Evolutionary conservation across 192 early-diverging fungal genomes (phyloP), one percentile per base, ranked within the genome.

Genomic region (Glomus cerebriforme): DNA sequence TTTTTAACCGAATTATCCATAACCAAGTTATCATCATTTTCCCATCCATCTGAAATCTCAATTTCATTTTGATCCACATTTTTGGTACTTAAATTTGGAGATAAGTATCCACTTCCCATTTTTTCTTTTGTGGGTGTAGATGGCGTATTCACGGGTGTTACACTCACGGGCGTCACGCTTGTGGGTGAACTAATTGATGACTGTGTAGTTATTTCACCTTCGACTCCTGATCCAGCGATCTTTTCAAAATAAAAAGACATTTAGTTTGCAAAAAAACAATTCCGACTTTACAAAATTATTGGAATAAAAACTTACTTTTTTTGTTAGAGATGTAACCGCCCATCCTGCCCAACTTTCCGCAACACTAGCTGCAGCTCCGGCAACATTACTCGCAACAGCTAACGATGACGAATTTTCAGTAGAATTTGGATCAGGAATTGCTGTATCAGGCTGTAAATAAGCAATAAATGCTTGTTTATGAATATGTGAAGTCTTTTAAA

Each of bases 341-440:
- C 96, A 96, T 7, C 92, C 93, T 59, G 92, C 91, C 93, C 95
- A 95, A 32, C 92, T 91, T 71, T 92, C 92, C 2, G 89, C 84
- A 19, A 83, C 83, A 31, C 80, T 85, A 5, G 83, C 86, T 27
- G 89, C 80, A 43, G 81, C 85, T n/a, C 83, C 87, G 7, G 81
- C 73, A 37, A 82, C 81, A 54, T 73, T 81, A 31, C 79, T 70
- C 29, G 75, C 73, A 34, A 74, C 80, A 62, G 62, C 47, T 34
- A 59, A 63, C 15, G 75, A 64, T 47, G 68, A 67, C 83, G 84
- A 49, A 79, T 76, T 43, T 76, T 72, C 27, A 66, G 59, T 67
- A 69, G 79, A 59, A 66, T 60, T 9, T 87, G 79, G 24, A 79
- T 79, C 47, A 34, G 60, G 35, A 35, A 81, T 79, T 7, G 85